Evolutionary conservation across 371 early-diverging fungal genomes (phyloP).

Genomic region (Mucor mucedo): DNA sequence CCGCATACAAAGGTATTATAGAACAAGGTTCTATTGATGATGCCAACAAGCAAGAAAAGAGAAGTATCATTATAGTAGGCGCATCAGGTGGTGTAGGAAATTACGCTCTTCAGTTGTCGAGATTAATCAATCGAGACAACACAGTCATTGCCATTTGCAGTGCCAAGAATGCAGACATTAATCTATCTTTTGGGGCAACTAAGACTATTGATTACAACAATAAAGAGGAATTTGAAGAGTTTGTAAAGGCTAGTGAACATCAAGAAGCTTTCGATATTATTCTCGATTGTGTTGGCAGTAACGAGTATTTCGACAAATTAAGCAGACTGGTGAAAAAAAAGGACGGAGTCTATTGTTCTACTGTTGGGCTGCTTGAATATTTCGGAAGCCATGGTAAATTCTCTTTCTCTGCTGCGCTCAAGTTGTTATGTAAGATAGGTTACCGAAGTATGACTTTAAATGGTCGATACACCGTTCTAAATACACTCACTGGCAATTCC

Average conservation of each 20-base stretch:
- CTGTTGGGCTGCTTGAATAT: slow-evolving; percentile 37
- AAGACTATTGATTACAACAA: slow-evolving; percentile 59
- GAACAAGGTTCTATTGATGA: neutral
- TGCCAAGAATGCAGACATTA: slow-evolving; percentile 49
- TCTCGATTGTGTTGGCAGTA: slow-evolving; percentile 55
- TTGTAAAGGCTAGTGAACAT: slow-evolving; percentile 2
- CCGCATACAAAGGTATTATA: slow-evolving; percentile 43
- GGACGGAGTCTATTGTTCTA: slow-evolving; percentile 41
- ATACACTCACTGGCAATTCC: neutral
- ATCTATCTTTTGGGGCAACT: slow-evolving; percentile 58
- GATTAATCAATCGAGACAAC: slow-evolving; percentile 42
- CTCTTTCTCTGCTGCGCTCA: neutral
- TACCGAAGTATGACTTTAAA: neutral
- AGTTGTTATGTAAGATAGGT: neutral
- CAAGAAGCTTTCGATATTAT: slow-evolving; percentile 40
- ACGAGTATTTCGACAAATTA: slow-evolving; percentile 40
- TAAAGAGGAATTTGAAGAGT: slow-evolving; percentile 26
- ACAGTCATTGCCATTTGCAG: slow-evolving; percentile 64
- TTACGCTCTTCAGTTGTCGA: slow-evolving; percentile 66
- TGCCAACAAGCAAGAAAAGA: neutral
- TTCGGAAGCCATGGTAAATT: neutral
- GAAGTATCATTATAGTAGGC: slow-evolving; percentile 50
- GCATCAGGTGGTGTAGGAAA: slow-evolving; percentile 64
- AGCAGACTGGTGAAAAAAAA: slow-evolving; percentile 19
- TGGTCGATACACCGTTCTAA: neutral